Evolutionary conservation across 495 filamentous ascomycete genomes (phyloP).

Genomic region (Penicillium soppii): DNA sequence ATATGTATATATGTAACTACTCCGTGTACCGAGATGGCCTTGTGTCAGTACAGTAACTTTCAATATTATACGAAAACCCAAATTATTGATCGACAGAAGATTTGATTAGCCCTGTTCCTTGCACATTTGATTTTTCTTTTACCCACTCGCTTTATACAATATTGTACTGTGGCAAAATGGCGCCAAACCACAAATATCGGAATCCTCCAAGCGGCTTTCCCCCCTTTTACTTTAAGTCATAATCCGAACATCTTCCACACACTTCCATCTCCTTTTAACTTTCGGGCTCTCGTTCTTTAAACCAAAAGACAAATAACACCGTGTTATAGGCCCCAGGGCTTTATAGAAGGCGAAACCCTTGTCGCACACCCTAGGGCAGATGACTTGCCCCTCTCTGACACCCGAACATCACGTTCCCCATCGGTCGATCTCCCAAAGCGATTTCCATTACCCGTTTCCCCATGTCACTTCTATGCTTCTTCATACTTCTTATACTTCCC

Average conservation of each 20-base stretch:
- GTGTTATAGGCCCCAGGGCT: too few relatives aligned
- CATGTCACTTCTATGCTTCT: conserved; percentile 2
- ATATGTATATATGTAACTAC: too few relatives aligned
- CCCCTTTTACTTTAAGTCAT: conserved; percentile 13
- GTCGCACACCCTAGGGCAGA: neutral
- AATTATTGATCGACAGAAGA: conserved; percentile 15
- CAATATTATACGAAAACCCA: neutral
- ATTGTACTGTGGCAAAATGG: conserved; percentile 24
- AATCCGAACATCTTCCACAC: neutral
- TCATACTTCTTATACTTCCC: neutral
- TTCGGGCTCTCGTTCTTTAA: neutral
- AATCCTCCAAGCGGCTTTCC: conserved; percentile 8
- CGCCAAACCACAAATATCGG: conserved; percentile 22
- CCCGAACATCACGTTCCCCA: neutral
- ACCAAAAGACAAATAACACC: too few relatives aligned
- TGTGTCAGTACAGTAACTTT: conserved; percentile 9
- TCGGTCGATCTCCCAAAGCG: neutral
- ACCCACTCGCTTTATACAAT: too few relatives aligned
- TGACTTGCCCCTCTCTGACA: conserved; percentile 4
- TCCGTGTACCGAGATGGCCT: too few relatives aligned
- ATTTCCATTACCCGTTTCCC: neutral
- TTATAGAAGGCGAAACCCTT: neutral
- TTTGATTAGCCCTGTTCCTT: conserved; percentile 22
- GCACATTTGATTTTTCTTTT: conserved; percentile 6
- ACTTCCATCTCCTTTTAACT: neutral